Evolutionary conservation across 148 eudicot species (phyloP), one percentile per base, ranked within the genome.

Genomic region (Rhododendron griersonianum): DNA sequence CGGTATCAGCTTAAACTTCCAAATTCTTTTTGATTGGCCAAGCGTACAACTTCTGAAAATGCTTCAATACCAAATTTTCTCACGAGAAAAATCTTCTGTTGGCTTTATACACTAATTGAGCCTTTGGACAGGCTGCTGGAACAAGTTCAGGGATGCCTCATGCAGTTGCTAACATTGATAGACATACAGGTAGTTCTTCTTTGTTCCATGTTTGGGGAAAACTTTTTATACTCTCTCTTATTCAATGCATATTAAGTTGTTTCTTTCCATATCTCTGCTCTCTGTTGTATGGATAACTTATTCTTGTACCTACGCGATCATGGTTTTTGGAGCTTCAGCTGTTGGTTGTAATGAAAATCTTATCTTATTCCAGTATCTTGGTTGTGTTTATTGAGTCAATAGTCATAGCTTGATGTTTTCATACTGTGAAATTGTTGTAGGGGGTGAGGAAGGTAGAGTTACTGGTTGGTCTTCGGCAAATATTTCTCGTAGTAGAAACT

Each of bases 71-170:
- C 45, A 55, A 53, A 28, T 11, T 28, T 71, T 14, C 39, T 33
- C 39, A 33, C 8, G 5, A 33, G 39, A 10, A 57, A 39, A 59
- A 9, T 74, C 37, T 67, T 21, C 7, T 63, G 44, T 50, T 47
- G 87, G 45, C 21, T 23, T 81, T 30, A 33, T 51, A 10, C 50
- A 28, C 55, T 67, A 71, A 80, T 55, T 74, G 44, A 78, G 59
- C 15, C 28, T 80, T 82, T 55, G 41, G 39, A 86, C 88, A 97
- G 99, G 98, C 93, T 80, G 87, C 93, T 90, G 98, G 98, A 90
- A 93, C 98, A 83, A 97, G 99, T 88, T 90, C 98, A 48, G 95
- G 95, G 82, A 81, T 93, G 86, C 96, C 93, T 86, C 94, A 87
- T 87, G 92, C 90, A 57, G 80, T 84, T 87, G 45, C 91, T 48